phyloP scores from a whole-genome alignment of 768 basidiomycete genomes.

The Boletus rubropictus region DNA sequence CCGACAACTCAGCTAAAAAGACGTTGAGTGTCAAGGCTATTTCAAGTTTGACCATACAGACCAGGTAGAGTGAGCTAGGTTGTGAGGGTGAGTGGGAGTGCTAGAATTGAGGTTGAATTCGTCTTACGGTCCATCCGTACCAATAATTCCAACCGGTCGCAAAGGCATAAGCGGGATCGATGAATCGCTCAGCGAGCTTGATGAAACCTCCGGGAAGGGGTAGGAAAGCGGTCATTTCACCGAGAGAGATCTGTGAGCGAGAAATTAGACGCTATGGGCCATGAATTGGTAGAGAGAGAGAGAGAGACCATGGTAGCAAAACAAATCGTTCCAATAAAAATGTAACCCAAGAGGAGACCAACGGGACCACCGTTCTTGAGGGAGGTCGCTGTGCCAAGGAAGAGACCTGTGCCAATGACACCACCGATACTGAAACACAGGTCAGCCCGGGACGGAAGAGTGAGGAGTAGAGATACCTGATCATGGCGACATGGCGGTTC shows the following conservation, averaged over 20 bases:
- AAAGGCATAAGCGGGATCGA: slow-evolving; percentile 42
- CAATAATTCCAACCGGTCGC: slow-evolving; percentile 40
- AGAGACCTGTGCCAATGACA: slow-evolving; percentile 40
- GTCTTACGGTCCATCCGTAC: slow-evolving; percentile 33
- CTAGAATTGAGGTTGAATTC: neutral
- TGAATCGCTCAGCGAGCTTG: slow-evolving; percentile 43
- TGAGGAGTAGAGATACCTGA: slow-evolving; percentile 17
- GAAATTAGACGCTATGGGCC: neutral
- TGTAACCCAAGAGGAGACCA: slow-evolving; percentile 42
- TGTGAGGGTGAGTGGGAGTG: neutral
- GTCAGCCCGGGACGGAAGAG: neutral
- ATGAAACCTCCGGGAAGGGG: slow-evolving; percentile 44
- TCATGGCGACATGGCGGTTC: slow-evolving; percentile 34
- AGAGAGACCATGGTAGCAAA: slow-evolving; percentile 34
- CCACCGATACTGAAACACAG: slow-evolving; percentile 25
- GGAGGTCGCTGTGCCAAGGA: slow-evolving; percentile 32
- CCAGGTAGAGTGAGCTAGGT: slow-evolving; percentile 24
- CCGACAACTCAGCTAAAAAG: slow-evolving; percentile 40
- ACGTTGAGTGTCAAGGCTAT: slow-evolving; percentile 1
- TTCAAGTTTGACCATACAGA: slow-evolving; percentile 2
- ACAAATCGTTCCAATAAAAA: slow-evolving; percentile 34
- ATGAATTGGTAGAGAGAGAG: neutral
- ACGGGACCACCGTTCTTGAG: slow-evolving; percentile 41
- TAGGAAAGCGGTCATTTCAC: slow-evolving; percentile 44
- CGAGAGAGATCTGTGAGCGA: slow-evolving; percentile 28